phyloP scores from a whole-genome alignment of 2,329 filamentous ascomycete genomes.

The Claviceps sp. region DNA sequence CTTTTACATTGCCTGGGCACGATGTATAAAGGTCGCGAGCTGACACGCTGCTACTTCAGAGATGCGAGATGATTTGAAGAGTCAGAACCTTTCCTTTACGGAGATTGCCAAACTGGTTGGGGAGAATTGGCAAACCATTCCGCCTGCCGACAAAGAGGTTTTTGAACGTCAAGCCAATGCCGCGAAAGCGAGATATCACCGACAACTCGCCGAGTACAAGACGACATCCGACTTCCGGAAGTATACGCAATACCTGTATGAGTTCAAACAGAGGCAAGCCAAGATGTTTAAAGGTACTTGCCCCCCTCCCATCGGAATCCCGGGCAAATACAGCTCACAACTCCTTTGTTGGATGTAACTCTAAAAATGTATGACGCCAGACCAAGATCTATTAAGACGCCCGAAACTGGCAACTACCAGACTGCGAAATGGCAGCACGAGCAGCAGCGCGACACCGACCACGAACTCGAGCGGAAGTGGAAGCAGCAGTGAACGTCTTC shows the following conservation, averaged over 20 bases:
- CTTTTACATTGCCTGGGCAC: no score
- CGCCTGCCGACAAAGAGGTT: conserved; percentile 52
- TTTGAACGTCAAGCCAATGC: conserved; percentile 59
- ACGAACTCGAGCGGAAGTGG: conserved; percentile 28
- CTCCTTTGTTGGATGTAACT: not conserved
- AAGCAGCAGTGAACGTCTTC: conserved; percentile 34
- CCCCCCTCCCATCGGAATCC: no score
- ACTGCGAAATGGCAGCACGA: conserved; percentile 24
- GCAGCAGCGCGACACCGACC: conserved; percentile 26
- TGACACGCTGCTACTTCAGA: conserved; percentile 29
- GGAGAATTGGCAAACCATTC: conserved; percentile 66
- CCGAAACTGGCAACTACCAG: conserved; percentile 29
- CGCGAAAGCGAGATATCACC: conserved; percentile 65
- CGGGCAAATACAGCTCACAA: not conserved
- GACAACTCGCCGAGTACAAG: conserved; percentile 62
- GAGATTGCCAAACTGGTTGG: conserved; percentile 75
- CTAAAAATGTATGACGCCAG: conserved; percentile 6
- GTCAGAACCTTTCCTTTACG: conserved; percentile 64
- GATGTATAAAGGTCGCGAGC: not conserved
- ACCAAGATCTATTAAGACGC: conserved; percentile 32
- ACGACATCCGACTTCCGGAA: conserved; percentile 57
- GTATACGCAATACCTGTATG: conserved; percentile 59
- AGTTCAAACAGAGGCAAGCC: conserved; percentile 64
- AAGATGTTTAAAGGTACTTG: conserved; percentile 39
- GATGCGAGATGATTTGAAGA: conserved; percentile 66